phyloP scores from a whole-genome alignment of 352 stramenopile genomes.

The Thraustochytrium striatum region DNA sequence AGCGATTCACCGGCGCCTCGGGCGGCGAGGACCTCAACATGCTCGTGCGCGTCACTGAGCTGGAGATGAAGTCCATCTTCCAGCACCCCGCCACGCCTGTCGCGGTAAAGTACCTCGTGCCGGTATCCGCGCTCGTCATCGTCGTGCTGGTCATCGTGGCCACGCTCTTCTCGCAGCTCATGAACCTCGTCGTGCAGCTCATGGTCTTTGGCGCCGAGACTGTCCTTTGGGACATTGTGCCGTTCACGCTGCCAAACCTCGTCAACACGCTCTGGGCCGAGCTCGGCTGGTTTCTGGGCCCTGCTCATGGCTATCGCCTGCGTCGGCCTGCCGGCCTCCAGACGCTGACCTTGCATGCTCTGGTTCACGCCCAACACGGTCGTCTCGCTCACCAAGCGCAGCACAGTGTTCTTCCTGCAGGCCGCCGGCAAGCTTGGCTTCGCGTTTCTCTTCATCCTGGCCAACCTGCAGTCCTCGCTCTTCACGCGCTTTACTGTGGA shows the following conservation, averaged over 20 bases:
- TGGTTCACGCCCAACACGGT: conserved; percentile 27
- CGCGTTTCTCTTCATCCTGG: conserved; percentile 5
- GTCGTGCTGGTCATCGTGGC: background rate
- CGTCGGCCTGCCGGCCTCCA: background rate
- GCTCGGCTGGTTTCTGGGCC: background rate
- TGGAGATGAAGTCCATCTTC: conserved; percentile 7
- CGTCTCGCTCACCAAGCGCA: background rate
- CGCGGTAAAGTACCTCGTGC: background rate
- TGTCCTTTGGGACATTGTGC: background rate
- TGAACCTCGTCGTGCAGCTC: background rate
- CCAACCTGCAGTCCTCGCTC: background rate
- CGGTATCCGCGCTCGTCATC: background rate
- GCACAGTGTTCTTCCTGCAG: background rate
- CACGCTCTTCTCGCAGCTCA: background rate
- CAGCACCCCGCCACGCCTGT: background rate
- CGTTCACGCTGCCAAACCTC: background rate
- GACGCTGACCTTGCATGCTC: background rate
- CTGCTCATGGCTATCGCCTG: background rate
- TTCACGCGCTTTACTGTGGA: background rate
- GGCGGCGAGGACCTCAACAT: background rate
- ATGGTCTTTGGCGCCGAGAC: background rate
- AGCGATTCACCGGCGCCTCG: background rate
- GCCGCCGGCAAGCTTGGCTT: background rate
- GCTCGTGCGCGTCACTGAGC: background rate
- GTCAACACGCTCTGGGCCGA: conserved; percentile 8